Evolutionary conservation across 106 monocot genomes (phyloP), one percentile per base, ranked within the genome.

Genomic region (Xerophyta viscosa): DNA sequence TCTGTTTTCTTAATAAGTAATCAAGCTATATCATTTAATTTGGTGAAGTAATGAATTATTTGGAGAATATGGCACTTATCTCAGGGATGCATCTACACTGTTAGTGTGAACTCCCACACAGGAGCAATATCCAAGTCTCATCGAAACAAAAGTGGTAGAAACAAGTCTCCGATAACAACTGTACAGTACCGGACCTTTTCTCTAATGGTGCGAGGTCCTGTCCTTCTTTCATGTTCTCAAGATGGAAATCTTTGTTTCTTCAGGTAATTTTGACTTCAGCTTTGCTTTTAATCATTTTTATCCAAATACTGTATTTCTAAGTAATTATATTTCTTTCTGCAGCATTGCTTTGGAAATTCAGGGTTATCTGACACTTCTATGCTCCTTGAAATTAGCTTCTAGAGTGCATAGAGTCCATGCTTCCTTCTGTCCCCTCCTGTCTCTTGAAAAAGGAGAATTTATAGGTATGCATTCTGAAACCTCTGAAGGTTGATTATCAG

Each of bases 371-470:
- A 88, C 81, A 58, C 75, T 78, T 13, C 47, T 81, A 7, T 88
- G 94, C 75, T 88, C 78, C 50, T 69, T 94, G 37, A 94, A 94
- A 73, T 61, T 94, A 63, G 71, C 88, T 54, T 81, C 94, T 10
- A 71, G 73, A 18, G 61, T 81, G 54, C 88, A 84, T 39, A 78
- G 54, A 19, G 63, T 84, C 24, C 84, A 69, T 45, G 84, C 94
- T 49, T 88, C 84, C 24, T 94, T 94, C 67, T 94, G 94, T 11
- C 94, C 94, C 8, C 71, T 94, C 6, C 94, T 94, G 61, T 94
- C 94, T 18, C 84, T 94, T 51, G 94, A 94, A 42, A 94, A 94
- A 68, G 94, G 94, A 29, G 88, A 94, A 71, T 94, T 88, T 52
- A 72, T 94, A 69, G 94, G 94, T 94, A 68, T 12, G 42, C n/a